Conservation (phyloP, 2,329 filamentous ascomycete species). For the Epichloe scottii region DNA sequence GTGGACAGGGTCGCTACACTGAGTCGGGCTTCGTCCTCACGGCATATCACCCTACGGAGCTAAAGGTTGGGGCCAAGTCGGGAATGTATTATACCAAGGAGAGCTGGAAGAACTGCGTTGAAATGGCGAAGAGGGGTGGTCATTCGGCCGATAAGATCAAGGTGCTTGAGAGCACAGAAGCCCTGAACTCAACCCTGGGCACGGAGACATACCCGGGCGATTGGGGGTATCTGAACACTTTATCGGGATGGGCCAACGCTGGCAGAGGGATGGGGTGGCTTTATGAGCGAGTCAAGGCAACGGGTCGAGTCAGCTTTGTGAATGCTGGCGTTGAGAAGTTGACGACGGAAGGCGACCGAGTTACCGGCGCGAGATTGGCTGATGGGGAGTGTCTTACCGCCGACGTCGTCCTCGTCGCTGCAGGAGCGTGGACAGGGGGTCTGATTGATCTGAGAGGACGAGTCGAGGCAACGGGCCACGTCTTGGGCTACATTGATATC, state of each 20-base stretch:
- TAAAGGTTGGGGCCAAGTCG: slow-evolving; percentile 23
- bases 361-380: slow-evolving; percentile 40
- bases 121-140: slow-evolving; percentile 29
- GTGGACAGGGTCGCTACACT: slow-evolving; percentile 53
- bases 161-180: slow-evolving; percentile 30
- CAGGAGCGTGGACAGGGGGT: slow-evolving; percentile 75
- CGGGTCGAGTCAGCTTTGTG: slow-evolving; percentile 43
- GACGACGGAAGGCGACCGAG: slow-evolving; percentile 23
- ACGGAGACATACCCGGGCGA: slow-evolving; percentile 42
- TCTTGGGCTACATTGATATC: slow-evolving; percentile 65
- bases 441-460: slow-evolving; percentile 68
- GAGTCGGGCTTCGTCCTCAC: slow-evolving; percentile 58
- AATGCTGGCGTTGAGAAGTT: slow-evolving; percentile 35
- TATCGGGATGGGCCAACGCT: slow-evolving; percentile 72
- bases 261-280: slow-evolving; percentile 56
- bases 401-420: slow-evolving; percentile 66
- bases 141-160: slow-evolving; percentile 26
- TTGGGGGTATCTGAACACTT: slow-evolving; percentile 62
- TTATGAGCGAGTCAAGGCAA: slow-evolving; percentile 38
- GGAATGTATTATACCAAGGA: slow-evolving; percentile 46
- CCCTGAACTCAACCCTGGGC: slow-evolving; percentile 31
- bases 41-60: slow-evolving; percentile 31
- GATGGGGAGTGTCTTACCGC: slow-evolving; percentile 33
- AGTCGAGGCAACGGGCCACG: slow-evolving; percentile 70
- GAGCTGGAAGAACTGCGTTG: slow-evolving; percentile 48